Base-by-base conservation (phyloP, 2,329 filamentous ascomycete genomes). In the Diaporthe vexans region DNA sequence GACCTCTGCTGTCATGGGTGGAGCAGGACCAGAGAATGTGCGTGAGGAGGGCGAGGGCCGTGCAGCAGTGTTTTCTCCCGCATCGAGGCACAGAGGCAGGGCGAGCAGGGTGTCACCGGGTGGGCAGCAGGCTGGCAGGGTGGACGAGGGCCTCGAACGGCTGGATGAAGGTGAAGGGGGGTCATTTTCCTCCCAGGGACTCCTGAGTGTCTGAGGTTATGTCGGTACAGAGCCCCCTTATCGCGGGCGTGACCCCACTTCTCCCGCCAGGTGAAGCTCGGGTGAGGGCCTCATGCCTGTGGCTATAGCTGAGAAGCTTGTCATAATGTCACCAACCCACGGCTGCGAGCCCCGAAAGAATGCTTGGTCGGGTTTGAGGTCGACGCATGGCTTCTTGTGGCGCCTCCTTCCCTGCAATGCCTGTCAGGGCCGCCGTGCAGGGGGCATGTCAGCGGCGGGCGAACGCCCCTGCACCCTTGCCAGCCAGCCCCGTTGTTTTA, bases 341-440 rank as follows among this genome's bases (percentile, higher is more conserved):
- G 40, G 48, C 46, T 69, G 35, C 26, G 29, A 35, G 40, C 37
- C 54, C 69, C 43, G 56, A 15, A 52, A 56, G 52, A 63, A 54
- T 72, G 59, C 71, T 67, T 72, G 71, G 71, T 67, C 48, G 37
- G 58, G 71, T 72, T 72, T 72, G 58, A 72, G 58, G 24, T 72
- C 17, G 46, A 54, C 37, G 69, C 69, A 59, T 58, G 52, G 40
- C 52, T 58, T 71, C 51, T 21, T 58, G 68, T 58, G 68, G 52
- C 51, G 68, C 33, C 37, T 8, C 46, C 46, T 24, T 52, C 63
- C 63, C 63, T 67, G 63, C 29, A 35, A 35, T 26, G 29, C 54
- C 26, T 51, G 52, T 58, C 54, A 57, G 26, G 40, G 6, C 58
- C 40, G 40, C 58, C 6, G 37, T 48, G 29, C 33, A 21, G 9